Evolutionary conservation across 106 monocot genomes (phyloP), one percentile per base, ranked within the genome.

Genomic region (Iris macrosiphon): DNA sequence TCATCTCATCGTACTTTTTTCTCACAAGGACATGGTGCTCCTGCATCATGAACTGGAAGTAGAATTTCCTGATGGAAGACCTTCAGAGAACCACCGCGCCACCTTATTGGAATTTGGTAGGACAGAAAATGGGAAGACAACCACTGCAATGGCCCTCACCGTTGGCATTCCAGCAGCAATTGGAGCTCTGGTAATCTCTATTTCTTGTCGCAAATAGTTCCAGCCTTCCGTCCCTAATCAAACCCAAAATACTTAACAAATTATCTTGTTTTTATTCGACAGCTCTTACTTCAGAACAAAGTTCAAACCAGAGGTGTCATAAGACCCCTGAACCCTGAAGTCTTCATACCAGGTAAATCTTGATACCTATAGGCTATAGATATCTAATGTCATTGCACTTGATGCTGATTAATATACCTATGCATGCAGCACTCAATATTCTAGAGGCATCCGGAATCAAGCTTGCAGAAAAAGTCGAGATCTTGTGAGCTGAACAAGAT

Each of bases 81-180:
- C 69, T 11, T 55, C 47, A 35, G 86, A 96, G 45, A 83, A 54
- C 32, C 96, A 86, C 61, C 60, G 28, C 59, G 89, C 82, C 15
- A 96, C 96, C 4, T 48, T 90, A 15, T 29, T 96, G 31, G 90
- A 90, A 63, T 90, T 86, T 38, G 96, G 96, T 3, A 96, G 40
- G 60, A 69, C 47, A 2, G 57, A 83, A 49, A 65, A 87, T 77
- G 96, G 75, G 37, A 90, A 66, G 64, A 58, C 33, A 16, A 90
- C 72, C 20, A 86, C 77, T 17, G 86, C 89, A 37, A 96, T 96
- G 96, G 86, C 96, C 38, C 69, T 82, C 6, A 96, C 96, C 25
- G 96, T 96, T 46, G 89, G 96, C 51, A 60, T 96, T 30, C 82
- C 96, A 57, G 86, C 82, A 49, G 96, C 86, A n/a, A 78, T 90